Base-by-base conservation (phyloP, 2,329 filamentous ascomycete genomes). In the Bipolaris oryzae region DNA sequence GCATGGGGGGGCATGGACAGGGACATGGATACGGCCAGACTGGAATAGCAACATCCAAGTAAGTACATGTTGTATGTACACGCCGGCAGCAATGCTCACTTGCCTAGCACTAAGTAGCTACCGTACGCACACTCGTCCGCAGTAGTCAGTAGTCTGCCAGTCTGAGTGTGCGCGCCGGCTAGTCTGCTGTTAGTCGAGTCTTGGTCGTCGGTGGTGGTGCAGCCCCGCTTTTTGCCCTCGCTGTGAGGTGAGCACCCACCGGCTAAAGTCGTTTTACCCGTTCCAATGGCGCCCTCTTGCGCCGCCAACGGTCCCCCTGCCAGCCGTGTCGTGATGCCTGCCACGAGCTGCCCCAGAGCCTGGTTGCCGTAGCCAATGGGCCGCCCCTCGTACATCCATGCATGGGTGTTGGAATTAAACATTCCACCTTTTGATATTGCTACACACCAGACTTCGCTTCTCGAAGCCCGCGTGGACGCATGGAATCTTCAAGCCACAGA, bases 401-500 rank as follows among this genome's bases (percentile, higher is more conserved):
- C 58, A 60, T 56, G 66, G 42, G 33, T 54, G 44, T 39, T 64
- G 54, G 63, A 69, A 70, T 71, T 69, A 72, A 57, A 67, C 60
- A 67, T 63, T 60, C 69, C 70, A 66, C 63, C 57, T 64, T 66
- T 57, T 63, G 64, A 69, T 69, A 72, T 72, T 74, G 64, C 53
- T 54, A 58, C 62, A 66, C 51, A 67, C 59, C 55, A 71, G 69
- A 70, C 71, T 67, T 74, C 71, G 71, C 72, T 76, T 76, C 72
- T 74, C 68, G 73, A 74, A 74, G 70, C 67, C 66, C 64, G 63
- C 67, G 65, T 70, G 64, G 64, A 71, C 62, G 71, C 73, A 74
- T 74, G 69, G 73, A 74, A 74, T 60, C 57, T 61, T 69, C 71
- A 73, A 68, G 68, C 68, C 70, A 70, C 70, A 53, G 73, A 72